Evolutionary conservation across 164 flowering plant species (phyloP), one percentile per base, ranked within the genome.

Genomic region (Liriodendron chinense): DNA sequence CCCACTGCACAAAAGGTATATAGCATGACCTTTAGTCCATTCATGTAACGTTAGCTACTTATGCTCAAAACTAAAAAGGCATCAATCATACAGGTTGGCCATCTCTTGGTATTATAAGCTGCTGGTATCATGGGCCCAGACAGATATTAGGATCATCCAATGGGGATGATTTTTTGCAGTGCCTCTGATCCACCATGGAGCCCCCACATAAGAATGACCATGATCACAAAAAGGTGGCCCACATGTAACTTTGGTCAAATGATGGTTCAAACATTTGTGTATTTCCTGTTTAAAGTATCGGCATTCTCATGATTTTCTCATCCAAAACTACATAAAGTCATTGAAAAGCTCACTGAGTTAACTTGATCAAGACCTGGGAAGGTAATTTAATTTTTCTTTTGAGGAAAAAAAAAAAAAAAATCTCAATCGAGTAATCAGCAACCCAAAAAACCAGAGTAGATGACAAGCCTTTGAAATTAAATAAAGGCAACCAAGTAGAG

Each of bases 1-100:
- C 90, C 90, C 25, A 89, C 83, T 77, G 94, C 96, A 65, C 84
- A 83, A 78, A 85, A 89, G 87, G 96, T 91, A 81, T 12, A 50
- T 12, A 57, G n/a, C 20, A 70, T 78, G 34, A 59, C 61, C 53
- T 21, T 25, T 34, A n/a, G 25, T 74, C 24, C 56, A 47, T 69
- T 67, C 47, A 28, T 18, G 8, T 24, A 26, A 26, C 0, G 8
- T 53, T 16, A 9, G 13, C 57, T 28, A 28, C 34, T 28, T 28
- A 28, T 28, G 34, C 34, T 28, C 34, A 28, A 28, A 28, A 1
- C 34, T 28, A 28, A 28, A 28, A 28, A 28, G 34, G 3, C 34
- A 28, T 28, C 34, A 28, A 28, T 28, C 34, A 28, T 28, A 28
- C 34, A 28, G 6, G 57, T 9, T 10, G 57, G 14, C 57, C 57